Evolutionary conservation across 2,329 filamentous ascomycete genomes (phyloP), one percentile per base, ranked within the genome.

Genomic region (Cytospora leucostoma): DNA sequence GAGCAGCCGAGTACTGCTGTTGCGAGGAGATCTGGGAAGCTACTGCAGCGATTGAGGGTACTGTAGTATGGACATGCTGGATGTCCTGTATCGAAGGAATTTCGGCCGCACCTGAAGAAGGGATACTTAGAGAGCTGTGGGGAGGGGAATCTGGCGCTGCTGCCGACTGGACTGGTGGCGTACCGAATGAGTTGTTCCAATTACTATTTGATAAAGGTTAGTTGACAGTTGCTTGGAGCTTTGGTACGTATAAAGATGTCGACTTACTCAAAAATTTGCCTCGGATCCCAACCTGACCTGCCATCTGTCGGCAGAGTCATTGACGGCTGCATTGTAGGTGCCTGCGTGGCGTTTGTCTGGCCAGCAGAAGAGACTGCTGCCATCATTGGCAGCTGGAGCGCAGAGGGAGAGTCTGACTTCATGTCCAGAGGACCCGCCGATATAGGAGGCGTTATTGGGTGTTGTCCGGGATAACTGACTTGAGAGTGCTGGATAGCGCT

Each of bases 151-250:
- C 73, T 65, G 78, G 74, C 63, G 72, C 72, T 66, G 75, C 74
- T 67, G 77, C 75, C 67, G 78, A 71, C 70, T 81, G 78, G 70
- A 77, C 76, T 68, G 79, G 77, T 65, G 86, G 87, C 75, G 88
- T 91, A 81, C 92, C 91, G 79, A 97, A 98, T 68, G 94, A 93
- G 72, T 90, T 88, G 76, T 96, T 93, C 93, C 94, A 98, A 81
- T 97, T 92, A 76, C 93, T 96, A 71, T 67, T 68, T 60, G 10
- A 6, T 8, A 8, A 58, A 12, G 52, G 61, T 70, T 66, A 72
- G 66, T 49, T 35, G 51, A 37, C 32, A 34, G 56, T 35, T 65
- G 59, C 10, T 60, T 65, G 40, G 63, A 68, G 21, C 17, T 40
- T 33, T 63, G 50, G 32, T 33, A 19, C 17, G 27, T n/a, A 27